A percentile compares a stretch with the other conserved stretches of the same genome.
Evolutionary conservation across 2,329 filamentous ascomycete genomes (phyloP).

Genomic region (Teratosphaeria gauchensis): DNA sequence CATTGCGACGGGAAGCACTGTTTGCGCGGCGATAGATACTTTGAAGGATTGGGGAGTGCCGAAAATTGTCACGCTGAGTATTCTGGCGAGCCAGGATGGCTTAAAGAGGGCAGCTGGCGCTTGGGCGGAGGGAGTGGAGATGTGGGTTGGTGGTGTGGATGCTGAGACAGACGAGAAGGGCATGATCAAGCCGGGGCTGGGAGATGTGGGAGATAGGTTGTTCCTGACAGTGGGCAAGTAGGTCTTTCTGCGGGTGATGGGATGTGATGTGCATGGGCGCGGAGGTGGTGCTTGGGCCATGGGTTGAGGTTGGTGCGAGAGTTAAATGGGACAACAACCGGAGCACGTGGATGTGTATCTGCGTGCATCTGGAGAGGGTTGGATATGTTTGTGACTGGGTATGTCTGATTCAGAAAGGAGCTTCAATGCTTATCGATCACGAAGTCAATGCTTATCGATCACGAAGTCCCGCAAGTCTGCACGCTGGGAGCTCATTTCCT

Average conservation of each 20-base stretch:
- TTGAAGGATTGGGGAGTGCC: slow-evolving; percentile 86
- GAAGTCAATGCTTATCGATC: background rate
- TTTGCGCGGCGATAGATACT: slow-evolving; percentile 79
- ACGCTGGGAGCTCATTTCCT: background rate
- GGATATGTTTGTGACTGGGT: background rate
- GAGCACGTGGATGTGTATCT: background rate
- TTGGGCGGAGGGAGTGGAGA: slow-evolving; percentile 67
- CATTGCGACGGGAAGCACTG: slow-evolving; percentile 87
- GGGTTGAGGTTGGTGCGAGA: background rate
- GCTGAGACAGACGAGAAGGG: slow-evolving; percentile 62
- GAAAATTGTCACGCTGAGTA: slow-evolving; percentile 63
- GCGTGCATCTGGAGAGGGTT: background rate
- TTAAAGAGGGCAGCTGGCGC: slow-evolving; percentile 60
- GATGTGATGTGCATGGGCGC: background rate
- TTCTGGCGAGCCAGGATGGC: slow-evolving; percentile 66
- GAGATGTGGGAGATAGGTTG: slow-evolving; percentile 82
- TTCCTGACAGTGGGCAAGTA: slow-evolving; percentile 83
- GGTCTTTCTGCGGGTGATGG: background rate
- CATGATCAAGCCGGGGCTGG: slow-evolving; percentile 84
- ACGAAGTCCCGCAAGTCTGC: background rate
- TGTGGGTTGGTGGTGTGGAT: slow-evolving; percentile 80
- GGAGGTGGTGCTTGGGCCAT: background rate
- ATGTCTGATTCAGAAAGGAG: background rate
- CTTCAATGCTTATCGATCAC: background rate
- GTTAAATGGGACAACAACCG: background rate